Base-by-base conservation (phyloP, 805 yeast genomes). In the Nakazawaea wyomingensis region DNA sequence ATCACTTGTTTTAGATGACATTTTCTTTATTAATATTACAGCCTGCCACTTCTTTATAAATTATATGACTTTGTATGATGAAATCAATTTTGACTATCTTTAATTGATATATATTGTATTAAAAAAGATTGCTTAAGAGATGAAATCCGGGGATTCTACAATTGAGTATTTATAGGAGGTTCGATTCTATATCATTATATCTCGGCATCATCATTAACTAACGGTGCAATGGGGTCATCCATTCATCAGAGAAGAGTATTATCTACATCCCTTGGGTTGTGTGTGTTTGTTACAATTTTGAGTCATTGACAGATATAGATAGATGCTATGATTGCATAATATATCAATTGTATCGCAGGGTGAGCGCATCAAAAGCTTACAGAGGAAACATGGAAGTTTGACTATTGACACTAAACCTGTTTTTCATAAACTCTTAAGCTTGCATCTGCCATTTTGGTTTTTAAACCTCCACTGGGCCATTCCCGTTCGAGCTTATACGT, bases 1-100 rank as follows among this genome's bases (percentile, higher is more conserved):
- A 39, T 53, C 50, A 21, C 47, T 50, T 28, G 31, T 10, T 16
- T 14, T 14, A n/a, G 41, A 24, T 26, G 41, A 42, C 45, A 42
- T 42, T 34, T n/a, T n/a, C n/a, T n/a, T n/a, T n/a, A n/a, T n/a
- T n/a, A n/a, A n/a, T n/a, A n/a, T n/a, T n/a, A n/a, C n/a, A n/a
- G n/a, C n/a, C n/a, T n/a, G n/a, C n/a, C n/a, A n/a, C n/a, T n/a
- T n/a, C n/a, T n/a, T n/a, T n/a, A n/a, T n/a, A n/a, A n/a, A n/a
- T n/a, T n/a, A n/a, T n/a, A n/a, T n/a, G n/a, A n/a, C n/a, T n/a
- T n/a, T n/a, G 34, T 19, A 5, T 11, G 2, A 14, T 28, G 4
- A 3, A 10, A 6, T 37, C 16, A 17, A 32, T 7, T 32, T 13
- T 32, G 13, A 4, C 10, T 32, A 32, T 8, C 7, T 24, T 7